Conservation (phyloP, 2,329 filamentous ascomycete genomes). For the Metarhizium anisopliae region DNA sequence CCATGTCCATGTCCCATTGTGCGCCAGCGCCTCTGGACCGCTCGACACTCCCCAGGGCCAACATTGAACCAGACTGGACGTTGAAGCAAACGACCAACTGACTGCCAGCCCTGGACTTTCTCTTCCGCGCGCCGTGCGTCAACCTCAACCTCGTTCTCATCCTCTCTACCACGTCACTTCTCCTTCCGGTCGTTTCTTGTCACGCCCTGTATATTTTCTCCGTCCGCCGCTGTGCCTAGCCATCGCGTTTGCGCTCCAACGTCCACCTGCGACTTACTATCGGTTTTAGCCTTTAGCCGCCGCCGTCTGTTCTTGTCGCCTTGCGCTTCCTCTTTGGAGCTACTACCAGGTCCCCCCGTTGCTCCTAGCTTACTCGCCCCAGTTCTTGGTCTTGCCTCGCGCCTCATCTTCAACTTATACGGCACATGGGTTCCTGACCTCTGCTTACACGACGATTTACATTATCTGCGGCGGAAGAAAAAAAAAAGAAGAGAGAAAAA, state of each 20-base stretch:
- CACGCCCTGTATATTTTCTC: not conserved
- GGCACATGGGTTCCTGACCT: not conserved
- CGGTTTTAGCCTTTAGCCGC: not conserved
- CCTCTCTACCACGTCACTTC: not conserved
- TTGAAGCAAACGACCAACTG: too few relatives aligned
- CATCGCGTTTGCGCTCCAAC: not conserved
- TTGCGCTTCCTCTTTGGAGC: not conserved
- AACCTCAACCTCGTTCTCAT: not conserved
- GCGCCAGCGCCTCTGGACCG: too few relatives aligned
- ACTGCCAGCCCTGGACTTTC: too few relatives aligned
- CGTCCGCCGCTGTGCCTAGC: not conserved
- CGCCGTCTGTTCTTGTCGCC: not conserved
- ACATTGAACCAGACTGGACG: too few relatives aligned
- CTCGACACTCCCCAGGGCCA: too few relatives aligned
- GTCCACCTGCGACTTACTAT: not conserved
- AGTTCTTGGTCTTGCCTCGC: not conserved
- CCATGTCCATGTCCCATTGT: too few relatives aligned
- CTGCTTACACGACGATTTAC: not conserved
- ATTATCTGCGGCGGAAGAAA: not conserved
- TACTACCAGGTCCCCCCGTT: not conserved
- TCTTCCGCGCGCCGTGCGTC: too few relatives aligned
- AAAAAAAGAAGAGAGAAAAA: not conserved
- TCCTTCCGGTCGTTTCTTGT: not conserved
- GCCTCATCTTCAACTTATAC: not conserved
- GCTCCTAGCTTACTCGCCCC: not conserved